Conservation (phyloP, 129 eudicot genomes). For the Flaveria sonorensis region DNA sequence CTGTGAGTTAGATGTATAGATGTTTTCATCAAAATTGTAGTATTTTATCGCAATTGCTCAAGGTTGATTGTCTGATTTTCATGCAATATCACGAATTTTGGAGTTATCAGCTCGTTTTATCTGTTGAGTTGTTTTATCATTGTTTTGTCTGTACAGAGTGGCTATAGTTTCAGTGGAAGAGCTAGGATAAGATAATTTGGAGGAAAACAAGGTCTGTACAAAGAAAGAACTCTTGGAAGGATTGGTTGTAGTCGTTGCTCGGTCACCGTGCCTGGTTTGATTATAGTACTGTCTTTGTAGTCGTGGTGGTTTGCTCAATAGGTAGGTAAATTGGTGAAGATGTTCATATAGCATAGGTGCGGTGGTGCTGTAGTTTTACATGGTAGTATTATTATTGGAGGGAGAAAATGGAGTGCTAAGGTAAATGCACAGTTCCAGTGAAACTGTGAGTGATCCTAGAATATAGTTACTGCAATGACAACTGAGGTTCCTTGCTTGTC, state of each 20-base stretch:
- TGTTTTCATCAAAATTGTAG: not conserved
- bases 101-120: slow-evolving; percentile 8
- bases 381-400: slow-evolving; percentile 8
- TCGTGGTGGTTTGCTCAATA: not conserved
- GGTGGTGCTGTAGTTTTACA: slow-evolving; percentile 4
- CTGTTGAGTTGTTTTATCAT: slow-evolving; percentile 5
- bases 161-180: slow-evolving; percentile 13
- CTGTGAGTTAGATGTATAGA: not conserved
- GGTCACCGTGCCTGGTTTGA: not conserved
- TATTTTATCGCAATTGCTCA: not conserved
- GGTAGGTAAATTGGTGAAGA: slow-evolving; percentile 21
- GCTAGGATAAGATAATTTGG: not conserved
- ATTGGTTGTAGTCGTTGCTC: not conserved
- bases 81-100: slow-evolving; percentile 12
- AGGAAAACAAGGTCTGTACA: not conserved
- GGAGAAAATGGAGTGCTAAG: not conserved
- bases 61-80: slow-evolving; percentile 9
- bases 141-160: slow-evolving; percentile 29
- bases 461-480: slow-evolving; percentile 41
- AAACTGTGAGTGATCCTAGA: slow-evolving; percentile 31
- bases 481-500: slow-evolving; percentile 43
- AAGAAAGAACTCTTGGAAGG: not conserved
- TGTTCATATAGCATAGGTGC: slow-evolving; percentile 2
- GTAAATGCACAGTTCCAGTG: slow-evolving; percentile 20
- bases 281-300: not conserved